phyloP scores from a whole-genome alignment of 1,284 basidiomycete genomes.

The Afroboletus lepidellus region DNA sequence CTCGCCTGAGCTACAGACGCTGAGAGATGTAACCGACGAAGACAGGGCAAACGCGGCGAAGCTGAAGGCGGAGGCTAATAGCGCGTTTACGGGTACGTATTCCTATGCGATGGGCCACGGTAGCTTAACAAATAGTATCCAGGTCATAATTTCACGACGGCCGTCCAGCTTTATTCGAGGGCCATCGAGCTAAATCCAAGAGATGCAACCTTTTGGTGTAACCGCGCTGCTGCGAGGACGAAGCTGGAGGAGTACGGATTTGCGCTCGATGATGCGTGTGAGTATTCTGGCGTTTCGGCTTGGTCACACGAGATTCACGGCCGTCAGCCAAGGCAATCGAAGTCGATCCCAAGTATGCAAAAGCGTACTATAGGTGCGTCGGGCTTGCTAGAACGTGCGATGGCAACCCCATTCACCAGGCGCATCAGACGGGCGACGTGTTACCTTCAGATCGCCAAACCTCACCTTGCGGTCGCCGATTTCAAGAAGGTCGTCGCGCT shows the following conservation, averaged over 20 bases:
- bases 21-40: conserved; percentile 64
- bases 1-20: conserved; percentile 54
- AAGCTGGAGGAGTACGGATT: conserved; percentile 83
- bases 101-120: background rate
- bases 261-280: conserved; percentile 75
- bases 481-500: conserved; percentile 85
- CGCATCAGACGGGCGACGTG: conserved; percentile 80
- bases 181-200: conserved; percentile 79
- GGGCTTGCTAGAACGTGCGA: background rate
- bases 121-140: conserved; percentile 6
- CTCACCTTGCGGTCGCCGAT: conserved; percentile 81
- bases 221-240: conserved; percentile 75
- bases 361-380: conserved; percentile 81
- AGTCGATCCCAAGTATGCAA: conserved; percentile 88
- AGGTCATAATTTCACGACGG: conserved; percentile 60
- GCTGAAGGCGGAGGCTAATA: conserved; percentile 84
- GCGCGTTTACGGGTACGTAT: conserved; percentile 71
- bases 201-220: conserved; percentile 78
- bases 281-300: conserved; percentile 30
- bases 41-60: conserved; percentile 65
- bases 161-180: conserved; percentile 73
- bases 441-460: conserved; percentile 86
- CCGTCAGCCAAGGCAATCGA: conserved; percentile 78
- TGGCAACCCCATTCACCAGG: conserved; percentile 6
- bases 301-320: conserved; percentile 18